A percentile compares a stretch with the other conserved stretches of the same genome.
Evolutionary conservation across 2,329 filamentous ascomycete genomes (phyloP).

Genomic region (Botryosphaeria dothidea): DNA sequence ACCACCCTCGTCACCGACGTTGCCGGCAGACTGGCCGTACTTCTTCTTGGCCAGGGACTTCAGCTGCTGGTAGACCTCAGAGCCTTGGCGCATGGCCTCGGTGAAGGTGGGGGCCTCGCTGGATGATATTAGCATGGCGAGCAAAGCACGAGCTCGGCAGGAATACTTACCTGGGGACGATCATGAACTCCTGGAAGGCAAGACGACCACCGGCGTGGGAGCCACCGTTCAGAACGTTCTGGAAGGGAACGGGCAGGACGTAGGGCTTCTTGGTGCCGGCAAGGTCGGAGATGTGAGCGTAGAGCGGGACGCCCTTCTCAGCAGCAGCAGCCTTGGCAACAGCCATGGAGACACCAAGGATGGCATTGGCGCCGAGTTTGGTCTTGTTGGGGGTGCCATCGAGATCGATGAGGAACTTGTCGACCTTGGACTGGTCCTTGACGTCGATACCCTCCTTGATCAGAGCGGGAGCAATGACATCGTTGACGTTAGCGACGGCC

Average conservation of each 20-base stretch:
- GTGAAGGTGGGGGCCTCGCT: slow-evolving; percentile 85
- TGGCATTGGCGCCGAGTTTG: slow-evolving; percentile 61
- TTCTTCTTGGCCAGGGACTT: slow-evolving; percentile 98
- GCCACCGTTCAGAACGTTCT: slow-evolving; percentile 65
- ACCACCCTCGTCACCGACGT: slow-evolving; percentile 99
- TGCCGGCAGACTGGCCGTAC: slow-evolving; percentile 98
- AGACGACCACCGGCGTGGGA: slow-evolving; percentile 95
- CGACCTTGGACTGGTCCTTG: slow-evolving; percentile 56
- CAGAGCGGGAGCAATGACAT: slow-evolving; percentile 55
- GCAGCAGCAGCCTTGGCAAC: slow-evolving; percentile 59
- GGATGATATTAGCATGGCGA: slow-evolving; percentile 6
- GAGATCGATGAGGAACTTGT: slow-evolving; percentile 55
- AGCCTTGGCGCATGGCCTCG: slow-evolving; percentile 93
- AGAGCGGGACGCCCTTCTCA: slow-evolving; percentile 57
- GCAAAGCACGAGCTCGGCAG: neutral
- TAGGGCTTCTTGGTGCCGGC: slow-evolving; percentile 55
- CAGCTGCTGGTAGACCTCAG: slow-evolving; percentile 97
- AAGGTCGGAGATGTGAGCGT: slow-evolving; percentile 58
- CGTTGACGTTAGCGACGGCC: slow-evolving; percentile 58
- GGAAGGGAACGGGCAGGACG: slow-evolving; percentile 59
- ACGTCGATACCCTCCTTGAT: slow-evolving; percentile 57
- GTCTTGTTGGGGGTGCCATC: slow-evolving; percentile 62
- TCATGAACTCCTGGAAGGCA: slow-evolving; percentile 62
- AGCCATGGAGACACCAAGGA: slow-evolving; percentile 62
- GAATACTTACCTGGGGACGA: slow-evolving; percentile 48